Percentiles rank a stretch among this genome's conserved stretches.
phyloP scores from a whole-genome alignment of 306 rosid genomes.

The Casuarina equisetifolia region DNA sequence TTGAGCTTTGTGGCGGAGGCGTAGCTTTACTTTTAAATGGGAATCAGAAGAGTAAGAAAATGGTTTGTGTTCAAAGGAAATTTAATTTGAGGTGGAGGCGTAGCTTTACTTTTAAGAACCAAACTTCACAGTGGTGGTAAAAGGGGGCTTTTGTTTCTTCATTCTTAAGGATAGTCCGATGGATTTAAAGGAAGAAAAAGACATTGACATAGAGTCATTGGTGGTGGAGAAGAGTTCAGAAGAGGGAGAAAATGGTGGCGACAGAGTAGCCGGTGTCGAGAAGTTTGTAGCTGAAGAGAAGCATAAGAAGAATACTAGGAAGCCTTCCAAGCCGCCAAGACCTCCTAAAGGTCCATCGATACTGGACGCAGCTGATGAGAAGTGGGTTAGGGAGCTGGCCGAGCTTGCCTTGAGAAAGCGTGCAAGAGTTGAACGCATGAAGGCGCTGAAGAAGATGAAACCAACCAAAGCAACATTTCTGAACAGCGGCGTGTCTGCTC shows the following conservation, averaged over 20 bases:
- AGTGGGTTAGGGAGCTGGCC: constrained; percentile 56
- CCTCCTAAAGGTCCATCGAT: constrained; percentile 68
- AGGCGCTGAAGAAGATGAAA: constrained; percentile 54
- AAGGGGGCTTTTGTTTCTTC: background rate
- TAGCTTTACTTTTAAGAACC: background rate
- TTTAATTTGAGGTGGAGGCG: background rate
- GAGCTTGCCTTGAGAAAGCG: constrained; percentile 70
- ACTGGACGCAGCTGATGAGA: constrained; percentile 64
- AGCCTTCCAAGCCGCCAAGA: constrained; percentile 67
- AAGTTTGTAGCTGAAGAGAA: constrained; percentile 25
- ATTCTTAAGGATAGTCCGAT: constrained; percentile 24
- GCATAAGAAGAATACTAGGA: constrained; percentile 36
- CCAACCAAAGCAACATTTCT: constrained; percentile 46
- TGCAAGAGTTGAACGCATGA: constrained; percentile 54
- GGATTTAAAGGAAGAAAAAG: constrained; percentile 35
- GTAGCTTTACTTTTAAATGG: no score
- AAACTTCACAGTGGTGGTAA: background rate
- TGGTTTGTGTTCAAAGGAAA: background rate
- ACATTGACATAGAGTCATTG: constrained; percentile 37
- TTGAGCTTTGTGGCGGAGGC: background rate
- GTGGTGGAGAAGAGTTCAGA: constrained; percentile 41
- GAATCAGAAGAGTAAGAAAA: no score
- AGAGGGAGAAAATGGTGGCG: constrained; percentile 28
- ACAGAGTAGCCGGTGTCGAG: constrained; percentile 20
- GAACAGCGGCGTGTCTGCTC: constrained; percentile 50